Base-by-base conservation (phyloP, 2,329 filamentous ascomycete species). In the Neocatenulostroma microsporum region DNA sequence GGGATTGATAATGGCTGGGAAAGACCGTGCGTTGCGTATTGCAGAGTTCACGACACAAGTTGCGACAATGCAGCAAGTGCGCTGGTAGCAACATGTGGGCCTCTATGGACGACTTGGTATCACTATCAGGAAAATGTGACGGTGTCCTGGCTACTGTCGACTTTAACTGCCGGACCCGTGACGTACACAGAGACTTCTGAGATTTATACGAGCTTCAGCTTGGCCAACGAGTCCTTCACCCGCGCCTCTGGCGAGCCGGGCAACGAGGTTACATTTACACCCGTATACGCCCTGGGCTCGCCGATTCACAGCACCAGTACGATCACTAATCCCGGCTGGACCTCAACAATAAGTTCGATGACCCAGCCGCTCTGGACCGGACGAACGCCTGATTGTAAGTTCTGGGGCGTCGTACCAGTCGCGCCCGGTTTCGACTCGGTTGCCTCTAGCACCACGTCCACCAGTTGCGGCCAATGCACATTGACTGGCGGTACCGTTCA, bases 401-500 rank as follows among this genome's bases (percentile, higher is more conserved):
- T 37, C 34, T 27, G 18, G 14, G 14, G 8, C 3, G 13, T 44
- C 11, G 21, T 30, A 4, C 33, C 34, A 4, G 34, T 9, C n/a
- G n/a, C n/a, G n/a, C n/a, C n/a, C n/a, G n/a, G n/a, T n/a, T n/a
- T n/a, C n/a, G n/a, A n/a, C n/a, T n/a, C n/a, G n/a, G n/a, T n/a
- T n/a, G n/a, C n/a, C n/a, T n/a, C n/a, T n/a, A n/a, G n/a, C n/a
- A n/a, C n/a, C 14, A 8, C 10, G 3, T 13, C 8, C 14, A 32
- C 36, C 8, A 23, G 32, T 29, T 45, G 42, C 21, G 42, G 39
- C 21, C 29, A 34, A 28, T 45, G 42, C 34, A 40, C 42, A 10
- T 28, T 45, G 12, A 35, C 21, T 11, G 42, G 42, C 18, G 46
- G 46, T 3, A 46, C 40, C 2, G 46, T 47, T 5, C 25, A 45